Conservation (phyloP, 2,329 filamentous ascomycete species). For the Fusarium burgessii region DNA sequence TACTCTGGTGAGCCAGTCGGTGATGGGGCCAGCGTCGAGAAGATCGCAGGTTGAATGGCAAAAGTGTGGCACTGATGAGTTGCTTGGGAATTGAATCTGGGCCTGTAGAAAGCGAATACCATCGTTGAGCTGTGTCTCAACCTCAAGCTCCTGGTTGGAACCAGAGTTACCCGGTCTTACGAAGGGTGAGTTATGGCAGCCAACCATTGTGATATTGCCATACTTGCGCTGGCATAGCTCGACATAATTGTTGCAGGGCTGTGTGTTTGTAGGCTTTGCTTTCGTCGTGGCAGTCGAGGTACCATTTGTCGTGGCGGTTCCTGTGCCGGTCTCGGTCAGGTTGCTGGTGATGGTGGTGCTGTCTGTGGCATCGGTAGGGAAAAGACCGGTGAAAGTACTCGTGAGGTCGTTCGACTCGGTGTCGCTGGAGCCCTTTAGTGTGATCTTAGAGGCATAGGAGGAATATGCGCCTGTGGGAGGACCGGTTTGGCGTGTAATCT, state of each 20-base stretch:
- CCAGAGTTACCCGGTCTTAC: conserved; percentile 76
- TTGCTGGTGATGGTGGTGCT: conserved; percentile 52
- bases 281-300: conserved; percentile 48
- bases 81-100: conserved; percentile 70
- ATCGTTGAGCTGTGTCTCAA: conserved; percentile 80
- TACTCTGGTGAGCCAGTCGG: conserved; percentile 77
- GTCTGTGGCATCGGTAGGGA: conserved; percentile 51
- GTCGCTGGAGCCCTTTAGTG: conserved; percentile 24
- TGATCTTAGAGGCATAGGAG: conserved; percentile 46
- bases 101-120: conserved; percentile 75
- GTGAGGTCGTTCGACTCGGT: conserved; percentile 48
- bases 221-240: conserved; percentile 83
- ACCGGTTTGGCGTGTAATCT: conserved; percentile 53
- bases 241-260: conserved; percentile 81
- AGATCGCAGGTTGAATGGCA: conserved; percentile 89
- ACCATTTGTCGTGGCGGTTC: conserved; percentile 48
- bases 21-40: conserved; percentile 83
- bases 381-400: conserved; percentile 60
- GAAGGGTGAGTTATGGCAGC: conserved; percentile 86
- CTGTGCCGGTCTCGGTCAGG: conserved; percentile 54
- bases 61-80: conserved; percentile 71
- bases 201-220: conserved; percentile 83
- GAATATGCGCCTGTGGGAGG: conserved; percentile 47
- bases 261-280: conserved; percentile 72
- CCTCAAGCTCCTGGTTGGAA: conserved; percentile 78